Evolutionary conservation across 139 green algal genomes (phyloP), one percentile per base, ranked within the genome.

Genomic region (Mychonastes homosphaera): DNA sequence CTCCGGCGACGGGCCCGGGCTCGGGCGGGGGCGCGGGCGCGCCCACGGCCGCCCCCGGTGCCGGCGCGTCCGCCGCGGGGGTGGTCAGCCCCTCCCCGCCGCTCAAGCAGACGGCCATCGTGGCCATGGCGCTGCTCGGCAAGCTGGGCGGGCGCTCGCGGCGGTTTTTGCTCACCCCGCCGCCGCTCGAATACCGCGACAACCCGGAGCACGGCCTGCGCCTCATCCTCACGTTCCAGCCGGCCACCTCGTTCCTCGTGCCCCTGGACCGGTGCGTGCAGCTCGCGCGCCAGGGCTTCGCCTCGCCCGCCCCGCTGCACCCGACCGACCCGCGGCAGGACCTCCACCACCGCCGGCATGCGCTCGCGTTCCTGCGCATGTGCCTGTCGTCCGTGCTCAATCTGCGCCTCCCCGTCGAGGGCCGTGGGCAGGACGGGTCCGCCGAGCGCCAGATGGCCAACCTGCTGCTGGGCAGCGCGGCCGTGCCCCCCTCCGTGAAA

Each of bases 171-270:
- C 60, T 70, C 46, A 79, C 87, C 0, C 79, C 79, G 3, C 55
- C 79, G 39, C 69, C 75, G 10, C 73, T 95, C 12, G 87, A 93
- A 15, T 86, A 77, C 61, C 87, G 87, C 43, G 70, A 86, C 52
- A 96, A 95, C 59, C 87, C 90, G 0, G 92, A 98, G 73, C 86
- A 96, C 64, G 92, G 88, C 27, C 77, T 98, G 54, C 81, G 92
- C 38, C 67, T 96, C 35, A 93, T 98, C 58, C 80, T 98, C 26
- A 93, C 81, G 38, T 98, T 98, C 67, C 69, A 82, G 51, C 84
- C 91, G 3, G 51, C 48, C 40, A 86, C 86, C 27, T 84, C 75
- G 6, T 98, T 98, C 65, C 78, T 98, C 13, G 83, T 98, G 21
- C 92, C 90, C 5, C 58, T 97, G 35, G 90, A 97, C 73, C 69